A percentile compares a stretch with the other conserved stretches of the same genome.
phyloP scores from a whole-genome alignment of 495 filamentous ascomycete genomes.

The Parmelia sp. region DNA sequence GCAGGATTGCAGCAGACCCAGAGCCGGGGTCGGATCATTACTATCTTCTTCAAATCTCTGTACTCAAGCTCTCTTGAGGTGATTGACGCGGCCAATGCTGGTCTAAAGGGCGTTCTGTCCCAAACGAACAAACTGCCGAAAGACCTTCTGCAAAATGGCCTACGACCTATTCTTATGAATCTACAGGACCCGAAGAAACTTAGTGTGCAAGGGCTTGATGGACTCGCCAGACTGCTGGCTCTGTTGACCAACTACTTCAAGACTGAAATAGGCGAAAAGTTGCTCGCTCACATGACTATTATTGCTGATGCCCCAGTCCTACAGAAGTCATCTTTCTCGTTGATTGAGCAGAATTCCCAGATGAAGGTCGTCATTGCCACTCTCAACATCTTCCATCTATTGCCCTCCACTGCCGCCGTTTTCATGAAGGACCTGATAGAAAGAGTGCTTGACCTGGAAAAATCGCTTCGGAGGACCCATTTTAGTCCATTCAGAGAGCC shows the following conservation, averaged over 20 bases:
- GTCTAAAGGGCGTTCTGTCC: constrained; percentile 73
- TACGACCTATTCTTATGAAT: constrained; percentile 91
- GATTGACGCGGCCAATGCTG: constrained; percentile 88
- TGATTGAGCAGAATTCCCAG: constrained; percentile 82
- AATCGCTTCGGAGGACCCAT: constrained; percentile 79
- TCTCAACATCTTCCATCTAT: constrained; percentile 91
- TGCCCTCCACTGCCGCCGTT: constrained; percentile 78
- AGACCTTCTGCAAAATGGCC: constrained; percentile 86
- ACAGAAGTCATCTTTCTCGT: constrained; percentile 86
- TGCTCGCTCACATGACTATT: constrained; percentile 86
- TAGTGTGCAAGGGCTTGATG: constrained; percentile 83
- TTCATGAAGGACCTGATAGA: constrained; percentile 88
- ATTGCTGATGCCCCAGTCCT: constrained; percentile 75
- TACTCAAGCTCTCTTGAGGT: constrained; percentile 88
- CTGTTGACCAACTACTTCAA: constrained; percentile 98
- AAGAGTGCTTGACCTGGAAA: constrained; percentile 81
- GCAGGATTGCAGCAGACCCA: constrained; percentile 60
- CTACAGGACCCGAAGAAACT: constrained; percentile 89
- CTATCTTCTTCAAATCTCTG: constrained; percentile 94
- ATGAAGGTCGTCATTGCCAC: constrained; percentile 93
- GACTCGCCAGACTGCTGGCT: constrained; percentile 78
- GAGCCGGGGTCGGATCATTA: constrained; percentile 77
- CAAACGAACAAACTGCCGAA: constrained; percentile 91
- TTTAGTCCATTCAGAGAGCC: constrained; percentile 88
- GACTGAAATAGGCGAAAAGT: constrained; percentile 86